phyloP scores from a whole-genome alignment of 345 rosid species.

The Nasturtium officinale region DNA sequence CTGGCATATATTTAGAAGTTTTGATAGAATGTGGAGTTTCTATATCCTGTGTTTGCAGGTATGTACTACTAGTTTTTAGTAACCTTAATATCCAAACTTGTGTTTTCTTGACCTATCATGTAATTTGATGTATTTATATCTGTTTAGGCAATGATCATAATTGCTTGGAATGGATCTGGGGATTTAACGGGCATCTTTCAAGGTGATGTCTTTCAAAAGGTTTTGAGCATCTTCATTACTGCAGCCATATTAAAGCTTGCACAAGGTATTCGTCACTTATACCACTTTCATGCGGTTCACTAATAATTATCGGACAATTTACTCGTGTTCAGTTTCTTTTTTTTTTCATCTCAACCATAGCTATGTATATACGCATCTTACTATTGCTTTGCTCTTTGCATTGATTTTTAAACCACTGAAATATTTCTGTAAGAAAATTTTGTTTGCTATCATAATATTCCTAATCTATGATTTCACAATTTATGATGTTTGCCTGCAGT shows the following conservation, averaged over 20 bases:
- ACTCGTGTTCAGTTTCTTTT: background rate
- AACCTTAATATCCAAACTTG: slow-evolving; percentile 10
- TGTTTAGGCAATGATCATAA: slow-evolving; percentile 63
- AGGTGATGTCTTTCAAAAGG: slow-evolving; percentile 58
- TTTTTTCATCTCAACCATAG: background rate
- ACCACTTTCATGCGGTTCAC: slow-evolving; percentile 1
- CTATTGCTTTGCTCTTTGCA: background rate
- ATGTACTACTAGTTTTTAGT: background rate
- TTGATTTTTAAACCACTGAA: background rate
- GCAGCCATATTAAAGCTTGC: slow-evolving; percentile 62
- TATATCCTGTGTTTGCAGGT: slow-evolving; percentile 62
- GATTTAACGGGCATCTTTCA: slow-evolving; percentile 47
- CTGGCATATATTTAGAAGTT: slow-evolving; percentile 69
- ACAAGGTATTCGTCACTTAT: slow-evolving; percentile 49
- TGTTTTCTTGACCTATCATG: slow-evolving; percentile 12
- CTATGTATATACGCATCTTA: background rate
- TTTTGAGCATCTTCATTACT: slow-evolving; percentile 68
- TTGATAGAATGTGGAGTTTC: slow-evolving; percentile 71
- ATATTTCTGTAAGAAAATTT: background rate
- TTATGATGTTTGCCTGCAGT: background rate
- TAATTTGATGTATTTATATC: slow-evolving; percentile 30
- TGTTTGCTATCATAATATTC: background rate
- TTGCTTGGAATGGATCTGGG: slow-evolving; percentile 69
- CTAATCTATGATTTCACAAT: background rate
- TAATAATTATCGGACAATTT: background rate